Percentiles rank a stretch among this genome's conserved stretches.
Conservation (phyloP, 2,329 filamentous ascomycete species). For the Fusarium proliferatum region DNA sequence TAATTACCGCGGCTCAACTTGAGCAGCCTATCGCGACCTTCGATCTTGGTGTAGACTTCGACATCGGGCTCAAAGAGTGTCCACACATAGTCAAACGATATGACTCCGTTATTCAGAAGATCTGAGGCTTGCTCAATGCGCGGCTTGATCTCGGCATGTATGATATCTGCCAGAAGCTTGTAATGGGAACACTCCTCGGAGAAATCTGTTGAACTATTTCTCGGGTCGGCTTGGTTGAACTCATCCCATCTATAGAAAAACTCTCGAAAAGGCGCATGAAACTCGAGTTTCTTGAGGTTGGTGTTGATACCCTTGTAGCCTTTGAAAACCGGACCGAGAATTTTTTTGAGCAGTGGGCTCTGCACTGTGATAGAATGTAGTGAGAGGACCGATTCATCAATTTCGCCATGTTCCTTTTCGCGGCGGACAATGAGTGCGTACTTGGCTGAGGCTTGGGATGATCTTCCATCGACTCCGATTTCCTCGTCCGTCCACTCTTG, state of each 20-base stretch:
- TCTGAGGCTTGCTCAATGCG: slow-evolving; percentile 8
- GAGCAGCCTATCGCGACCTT: slow-evolving; percentile 2
- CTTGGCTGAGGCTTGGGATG: neutral
- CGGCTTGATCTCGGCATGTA: neutral
- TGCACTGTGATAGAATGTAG: slow-evolving; percentile 6
- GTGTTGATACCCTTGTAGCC: slow-evolving; percentile 3
- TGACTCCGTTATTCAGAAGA: neutral
- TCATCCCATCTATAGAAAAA: slow-evolving; percentile 14
- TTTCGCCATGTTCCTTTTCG: neutral
- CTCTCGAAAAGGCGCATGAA: slow-evolving; percentile 8
- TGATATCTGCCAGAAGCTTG: slow-evolving; percentile 1
- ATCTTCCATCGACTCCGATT: neutral
- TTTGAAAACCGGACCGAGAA: neutral
- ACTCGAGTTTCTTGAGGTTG: slow-evolving; percentile 8
- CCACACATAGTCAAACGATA: slow-evolving; percentile 18
- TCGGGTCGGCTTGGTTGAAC: neutral
- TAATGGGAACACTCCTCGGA: neutral
- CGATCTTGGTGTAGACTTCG: neutral
- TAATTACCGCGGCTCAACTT: neutral
- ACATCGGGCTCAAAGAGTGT: slow-evolving; percentile 1
- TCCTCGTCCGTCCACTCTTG: neutral
- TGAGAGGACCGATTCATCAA: neutral
- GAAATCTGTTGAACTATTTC: accelerated
- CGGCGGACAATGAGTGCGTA: slow-evolving; percentile 3
- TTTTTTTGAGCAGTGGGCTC: slow-evolving; percentile 2